phyloP scores from a whole-genome alignment of 2,329 filamentous ascomycete genomes.

The Epichloe sibirici region DNA sequence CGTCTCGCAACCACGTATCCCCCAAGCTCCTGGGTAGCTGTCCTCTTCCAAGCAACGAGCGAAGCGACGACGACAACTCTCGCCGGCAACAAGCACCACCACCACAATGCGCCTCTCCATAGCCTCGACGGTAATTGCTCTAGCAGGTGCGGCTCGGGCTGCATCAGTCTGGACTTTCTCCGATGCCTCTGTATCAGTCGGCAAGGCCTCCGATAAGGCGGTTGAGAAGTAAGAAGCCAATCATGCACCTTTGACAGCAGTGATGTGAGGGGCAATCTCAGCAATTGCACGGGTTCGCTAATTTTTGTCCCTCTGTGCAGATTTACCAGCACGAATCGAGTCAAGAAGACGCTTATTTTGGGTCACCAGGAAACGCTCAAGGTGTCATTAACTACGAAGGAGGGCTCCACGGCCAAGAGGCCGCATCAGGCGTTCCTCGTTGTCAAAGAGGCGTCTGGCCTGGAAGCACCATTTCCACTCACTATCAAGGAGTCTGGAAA shows the following conservation, averaged over 20 bases:
- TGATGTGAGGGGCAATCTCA: background rate
- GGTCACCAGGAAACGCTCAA: slow-evolving; percentile 64
- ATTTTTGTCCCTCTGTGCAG: slow-evolving; percentile 24
- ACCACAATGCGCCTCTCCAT: slow-evolving; percentile 26
- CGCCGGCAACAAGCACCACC: slow-evolving; percentile 7
- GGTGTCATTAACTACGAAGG: slow-evolving; percentile 67
- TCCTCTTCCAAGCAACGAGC: slow-evolving; percentile 14
- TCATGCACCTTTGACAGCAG: background rate
- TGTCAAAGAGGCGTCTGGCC: slow-evolving; percentile 61
- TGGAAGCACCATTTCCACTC: slow-evolving; percentile 81
- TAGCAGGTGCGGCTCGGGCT: slow-evolving; percentile 38
- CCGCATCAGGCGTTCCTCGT: slow-evolving; percentile 92
- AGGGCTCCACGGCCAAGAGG: slow-evolving; percentile 65
- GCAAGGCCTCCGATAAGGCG: slow-evolving; percentile 49
- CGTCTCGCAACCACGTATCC: slow-evolving; percentile 14
- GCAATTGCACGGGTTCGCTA: background rate
- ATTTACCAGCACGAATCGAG: slow-evolving; percentile 44
- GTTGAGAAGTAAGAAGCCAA: slow-evolving; percentile 51
- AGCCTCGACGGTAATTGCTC: slow-evolving; percentile 30
- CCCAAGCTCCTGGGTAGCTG: slow-evolving; percentile 13
- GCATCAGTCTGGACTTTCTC: slow-evolving; percentile 60
- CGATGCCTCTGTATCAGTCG: slow-evolving; percentile 56
- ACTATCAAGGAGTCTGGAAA: slow-evolving; percentile 80
- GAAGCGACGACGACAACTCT: slow-evolving; percentile 6
- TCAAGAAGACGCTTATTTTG: slow-evolving; percentile 53